Base-by-base conservation (phyloP, 352 stramenopile species). In the Pythium aristosporum region DNA sequence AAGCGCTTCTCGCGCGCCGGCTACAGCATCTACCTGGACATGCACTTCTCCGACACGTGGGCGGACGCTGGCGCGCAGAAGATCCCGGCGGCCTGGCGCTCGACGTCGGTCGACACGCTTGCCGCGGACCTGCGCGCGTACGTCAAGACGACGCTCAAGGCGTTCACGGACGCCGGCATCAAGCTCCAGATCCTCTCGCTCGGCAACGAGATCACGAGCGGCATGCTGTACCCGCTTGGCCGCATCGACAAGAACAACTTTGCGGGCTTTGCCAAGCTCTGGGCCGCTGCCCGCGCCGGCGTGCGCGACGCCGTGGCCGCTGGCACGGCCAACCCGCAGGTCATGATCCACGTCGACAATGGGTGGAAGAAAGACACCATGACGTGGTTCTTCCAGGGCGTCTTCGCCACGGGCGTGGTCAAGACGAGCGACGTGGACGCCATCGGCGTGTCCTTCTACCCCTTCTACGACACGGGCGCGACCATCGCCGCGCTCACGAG, bases 221-320 rank as follows among this genome's bases (percentile, higher is more conserved):
- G 51, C 51, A 48, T 58, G 32, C 20, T 58, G 5, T 58, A 44
- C 51, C 51, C 51, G n/a, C 51, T 58, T 0, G 51, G 51, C 20
- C 30, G 34, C 28, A 58, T 58, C 36, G 51, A 58, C n/a, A 58
- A 58, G 34, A 58, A 58, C 51, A 58, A 58, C 20, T 58, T 58
- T 11, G 11, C 8, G 3, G 21, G 21, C 6, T 58, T 58, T n/a
- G 51, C 51, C 12, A 39, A 47, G 51, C 51, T 58, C 51, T 58
- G 51, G 51, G 51, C 51, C 5, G 51, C 51, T 2, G 51, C 51
- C 10, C 51, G 51, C 32, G 51, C 51, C 23, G 51, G 51, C 21
- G 51, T 58, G n/a, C 28, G 34, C 34, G 51, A 58, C 51, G 51
- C 51, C 51, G 51, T 58, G 34, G 51, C 51, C 9, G 20, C 32